phyloP scores from a whole-genome alignment of 129 eudicot species.

The Oenanthe sinensis region DNA sequence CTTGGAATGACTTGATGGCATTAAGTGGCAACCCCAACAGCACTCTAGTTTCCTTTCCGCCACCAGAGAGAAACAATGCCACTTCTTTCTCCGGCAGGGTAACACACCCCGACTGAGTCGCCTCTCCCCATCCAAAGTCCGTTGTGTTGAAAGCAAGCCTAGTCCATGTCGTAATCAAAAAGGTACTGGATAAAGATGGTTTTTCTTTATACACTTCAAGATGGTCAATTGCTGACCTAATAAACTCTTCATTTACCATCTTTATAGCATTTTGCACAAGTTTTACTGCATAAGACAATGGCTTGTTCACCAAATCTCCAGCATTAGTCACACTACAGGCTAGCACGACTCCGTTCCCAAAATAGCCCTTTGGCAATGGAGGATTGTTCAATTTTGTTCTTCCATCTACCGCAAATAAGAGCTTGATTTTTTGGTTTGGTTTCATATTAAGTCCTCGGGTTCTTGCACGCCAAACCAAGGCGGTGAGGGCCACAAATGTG shows the following conservation, averaged over 20 bases:
- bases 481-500: conserved; percentile 30
- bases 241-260: conserved; percentile 1
- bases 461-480: conserved; percentile 30
- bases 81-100: not conserved
- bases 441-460: conserved; percentile 9
- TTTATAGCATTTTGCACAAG: conserved; percentile 3
- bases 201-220: not conserved
- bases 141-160: conserved; percentile 1
- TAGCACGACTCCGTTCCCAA: conserved; percentile 28
- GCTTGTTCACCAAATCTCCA: conserved; percentile 2
- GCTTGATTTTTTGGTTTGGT: conserved; percentile 21
- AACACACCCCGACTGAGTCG: not conserved
- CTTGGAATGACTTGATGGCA: conserved; percentile 18
- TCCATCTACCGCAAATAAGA: conserved; percentile 30
- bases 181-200: not conserved
- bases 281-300: not conserved
- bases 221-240: not conserved
- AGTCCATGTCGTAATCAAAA: not conserved
- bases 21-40: conserved; percentile 20
- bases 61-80: not conserved
- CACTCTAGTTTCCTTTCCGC: conserved; percentile 5
- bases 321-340: conserved; percentile 17
- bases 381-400: conserved; percentile 19
- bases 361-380: conserved; percentile 30
- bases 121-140: not conserved